Evolutionary conservation across 352 stramenopile species (phyloP).

Genomic region (Globisporangium barbulae): DNA sequence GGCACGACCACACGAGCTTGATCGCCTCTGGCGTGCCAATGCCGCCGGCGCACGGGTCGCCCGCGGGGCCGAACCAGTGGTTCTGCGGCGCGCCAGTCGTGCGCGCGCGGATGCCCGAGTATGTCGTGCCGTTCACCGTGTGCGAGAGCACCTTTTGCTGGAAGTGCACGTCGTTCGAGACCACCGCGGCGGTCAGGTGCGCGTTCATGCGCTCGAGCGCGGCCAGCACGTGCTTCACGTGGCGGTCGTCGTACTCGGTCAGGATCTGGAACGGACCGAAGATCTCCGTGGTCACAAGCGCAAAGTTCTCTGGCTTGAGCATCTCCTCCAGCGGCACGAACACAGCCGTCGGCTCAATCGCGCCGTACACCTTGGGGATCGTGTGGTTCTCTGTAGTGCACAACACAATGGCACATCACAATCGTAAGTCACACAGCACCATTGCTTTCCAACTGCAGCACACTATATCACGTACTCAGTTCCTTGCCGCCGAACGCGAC

Average conservation of each 20-base stretch:
- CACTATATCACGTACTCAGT: slow-evolving; percentile 38
- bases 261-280: slow-evolving; percentile 99
- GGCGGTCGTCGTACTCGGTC: slow-evolving; percentile 92
- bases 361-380: slow-evolving; percentile 95
- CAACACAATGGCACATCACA: background rate
- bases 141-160: slow-evolving; percentile 92
- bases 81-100: slow-evolving; percentile 95
- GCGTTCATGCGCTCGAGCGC: slow-evolving; percentile 95
- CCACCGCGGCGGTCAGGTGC: slow-evolving; percentile 97
- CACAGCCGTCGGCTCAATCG: slow-evolving; percentile 96
- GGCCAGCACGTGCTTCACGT: slow-evolving; percentile 90
- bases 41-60: slow-evolving; percentile 94
- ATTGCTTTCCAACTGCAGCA: background rate
- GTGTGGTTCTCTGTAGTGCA: slow-evolving; percentile 79
- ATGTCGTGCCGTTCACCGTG: slow-evolving; percentile 99
- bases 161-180: slow-evolving; percentile 96
- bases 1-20: slow-evolving; percentile 98
- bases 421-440: background rate
- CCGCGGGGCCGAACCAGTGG: slow-evolving; percentile 96
- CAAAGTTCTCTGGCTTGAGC: slow-evolving; percentile 94
- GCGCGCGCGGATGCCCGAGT: slow-evolving; percentile 93
- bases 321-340: slow-evolving; percentile 96
- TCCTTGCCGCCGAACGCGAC: slow-evolving; percentile 95
- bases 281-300: slow-evolving; percentile 94
- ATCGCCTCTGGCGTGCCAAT: slow-evolving; percentile 99